Evolutionary conservation across 164 flowering plant species (phyloP).

Genomic region (Nymphaea colorata): DNA sequence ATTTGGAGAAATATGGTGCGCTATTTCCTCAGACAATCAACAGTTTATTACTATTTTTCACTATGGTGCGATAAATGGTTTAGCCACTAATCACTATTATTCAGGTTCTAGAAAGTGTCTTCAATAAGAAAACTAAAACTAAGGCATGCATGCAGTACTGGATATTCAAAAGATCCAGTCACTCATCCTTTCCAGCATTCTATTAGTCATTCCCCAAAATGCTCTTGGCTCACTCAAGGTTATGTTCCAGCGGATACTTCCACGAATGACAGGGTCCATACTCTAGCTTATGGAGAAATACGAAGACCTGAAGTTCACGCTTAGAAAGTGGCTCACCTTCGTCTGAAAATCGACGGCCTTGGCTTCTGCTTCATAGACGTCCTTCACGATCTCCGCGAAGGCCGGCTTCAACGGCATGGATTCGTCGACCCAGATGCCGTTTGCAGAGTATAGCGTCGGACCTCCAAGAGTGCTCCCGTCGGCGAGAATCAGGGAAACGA

Average conservation of each 20-base stretch:
- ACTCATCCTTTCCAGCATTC: too few relatives aligned
- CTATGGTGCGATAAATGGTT: not conserved
- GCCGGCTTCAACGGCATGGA: conserved; percentile 35
- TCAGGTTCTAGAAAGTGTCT: not conserved
- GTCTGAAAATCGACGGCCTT: conserved; percentile 45
- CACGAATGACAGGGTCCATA: too few relatives aligned
- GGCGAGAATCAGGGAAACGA: conserved; percentile 36
- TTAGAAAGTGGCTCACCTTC: conserved; percentile 22
- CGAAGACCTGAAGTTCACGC: too few relatives aligned
- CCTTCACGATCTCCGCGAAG: conserved; percentile 38
- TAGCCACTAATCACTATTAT: not conserved
- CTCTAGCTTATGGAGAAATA: too few relatives aligned
- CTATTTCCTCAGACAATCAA: not conserved
- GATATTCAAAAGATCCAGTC: too few relatives aligned
- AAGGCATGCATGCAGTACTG: too few relatives aligned
- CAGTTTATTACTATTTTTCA: not conserved
- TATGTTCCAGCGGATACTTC: too few relatives aligned
- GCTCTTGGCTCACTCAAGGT: too few relatives aligned
- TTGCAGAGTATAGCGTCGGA: conserved; percentile 41
- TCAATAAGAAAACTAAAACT: too few relatives aligned
- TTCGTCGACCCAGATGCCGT: conserved; percentile 60
- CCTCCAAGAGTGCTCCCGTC: conserved; percentile 52
- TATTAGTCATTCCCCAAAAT: too few relatives aligned
- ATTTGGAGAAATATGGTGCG: not conserved
- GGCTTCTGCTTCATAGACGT: conserved; percentile 34